Base-by-base conservation (phyloP, 305 asterid species). In the Solanum aculeatissimum region DNA sequence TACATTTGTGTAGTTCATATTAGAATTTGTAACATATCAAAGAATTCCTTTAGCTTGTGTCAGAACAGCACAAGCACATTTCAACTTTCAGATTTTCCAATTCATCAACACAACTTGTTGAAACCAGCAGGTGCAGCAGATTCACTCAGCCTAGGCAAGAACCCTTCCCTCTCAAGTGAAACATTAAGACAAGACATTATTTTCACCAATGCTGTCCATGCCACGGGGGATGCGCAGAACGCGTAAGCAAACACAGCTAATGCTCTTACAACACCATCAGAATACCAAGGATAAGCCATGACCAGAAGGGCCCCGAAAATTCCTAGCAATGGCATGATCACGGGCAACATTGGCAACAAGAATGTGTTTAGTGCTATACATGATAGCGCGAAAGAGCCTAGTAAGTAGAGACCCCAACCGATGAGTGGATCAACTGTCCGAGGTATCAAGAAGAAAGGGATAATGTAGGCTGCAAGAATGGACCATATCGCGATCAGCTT, bases 281-380 rank as follows among this genome's bases (percentile, higher is more conserved):
- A 62, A 90, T 97, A 95, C 94, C 96, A 93, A 16, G 98, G 98
- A 77, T 70, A 92, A 15, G 96, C 98, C 99, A 95, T 97, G 25
- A 88, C 95, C 68, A 94, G 3, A 25, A 97, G 97, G 51, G 91
- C 54, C 3, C 97, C 98, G 9, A 92, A 19, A 69, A 93, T 89
- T 14, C 93, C 98, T 2, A 94, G 75, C 95, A 93, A 91, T 2
- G 97, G 98, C 35, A 86, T 84, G 4, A 94, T 68, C 42, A 95
- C 97, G 0, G 92, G 97, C 72, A 95, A 35, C 84, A 92, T 82
- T 21, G 98, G 98, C 13, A 97, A 90, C 18, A 92, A 89, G 83
- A 95, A 93, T 3, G 89, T 92, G 13, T 94, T 95, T 0, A 88
- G 29, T 0, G 97, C 96, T 6, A 94, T 80, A 83, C 88, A 87